Conservation (phyloP, 352 stramenopile species). For the Pythium utonaiense region DNA sequence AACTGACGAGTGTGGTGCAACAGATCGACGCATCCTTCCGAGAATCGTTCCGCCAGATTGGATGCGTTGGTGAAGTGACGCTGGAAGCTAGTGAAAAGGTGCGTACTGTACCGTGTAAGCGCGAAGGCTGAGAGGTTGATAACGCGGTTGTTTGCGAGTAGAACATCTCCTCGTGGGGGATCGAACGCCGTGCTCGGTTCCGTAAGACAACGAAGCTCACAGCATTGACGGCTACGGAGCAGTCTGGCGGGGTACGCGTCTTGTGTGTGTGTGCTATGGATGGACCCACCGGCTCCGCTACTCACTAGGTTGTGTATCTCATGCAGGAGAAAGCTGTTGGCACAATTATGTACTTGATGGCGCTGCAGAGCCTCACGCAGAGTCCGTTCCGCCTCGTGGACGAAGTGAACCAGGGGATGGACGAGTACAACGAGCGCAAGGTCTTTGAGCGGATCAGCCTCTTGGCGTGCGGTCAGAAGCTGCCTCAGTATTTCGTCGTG, state of each 20-base stretch:
- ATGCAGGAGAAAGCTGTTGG: constrained; percentile 85
- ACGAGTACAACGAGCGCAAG: constrained; percentile 88
- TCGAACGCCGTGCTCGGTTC: constrained; percentile 82
- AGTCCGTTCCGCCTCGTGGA: constrained; percentile 87
- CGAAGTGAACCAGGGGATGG: constrained; percentile 90
- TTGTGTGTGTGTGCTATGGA: background rate
- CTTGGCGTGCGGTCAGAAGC: constrained; percentile 79
- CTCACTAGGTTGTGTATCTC: background rate
- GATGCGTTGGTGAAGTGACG: constrained; percentile 80
- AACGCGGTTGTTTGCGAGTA: constrained; percentile 22
- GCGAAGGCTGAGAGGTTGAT: no score
- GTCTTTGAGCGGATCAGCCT: constrained; percentile 88
- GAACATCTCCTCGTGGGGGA: constrained; percentile 87
- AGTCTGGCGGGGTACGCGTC: constrained; percentile 72
- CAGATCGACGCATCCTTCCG: constrained; percentile 83
- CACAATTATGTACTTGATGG: constrained; percentile 92
- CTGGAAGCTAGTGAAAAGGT: constrained; percentile 73
- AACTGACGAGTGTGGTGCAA: constrained; percentile 65
- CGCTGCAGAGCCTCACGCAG: constrained; percentile 81
- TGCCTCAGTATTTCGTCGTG: constrained; percentile 89
- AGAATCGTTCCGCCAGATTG: constrained; percentile 84
- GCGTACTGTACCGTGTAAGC: no score
- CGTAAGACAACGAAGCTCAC: constrained; percentile 80
- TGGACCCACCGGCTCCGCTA: background rate
- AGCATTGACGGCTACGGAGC: constrained; percentile 84